Percentiles rank a stretch among this genome's conserved stretches.
Conservation (phyloP, 805 yeast genomes). For the Wickerhamiella shivajii region DNA sequence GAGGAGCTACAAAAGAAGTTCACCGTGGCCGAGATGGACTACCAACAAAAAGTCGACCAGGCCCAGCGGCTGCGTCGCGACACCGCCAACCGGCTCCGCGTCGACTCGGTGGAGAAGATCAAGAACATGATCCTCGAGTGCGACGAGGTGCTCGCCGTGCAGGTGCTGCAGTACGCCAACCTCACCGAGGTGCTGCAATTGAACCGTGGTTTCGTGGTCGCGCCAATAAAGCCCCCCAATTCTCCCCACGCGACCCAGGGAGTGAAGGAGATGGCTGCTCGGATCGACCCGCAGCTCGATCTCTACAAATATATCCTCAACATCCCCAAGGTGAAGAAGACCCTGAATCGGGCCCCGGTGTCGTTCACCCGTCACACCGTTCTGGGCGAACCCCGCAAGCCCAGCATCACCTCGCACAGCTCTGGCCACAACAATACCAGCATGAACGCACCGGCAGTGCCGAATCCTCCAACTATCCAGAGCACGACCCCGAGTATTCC, state of each 20-base stretch:
- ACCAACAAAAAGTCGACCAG: slow-evolving; percentile 56
- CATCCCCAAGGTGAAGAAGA: slow-evolving; percentile 18
- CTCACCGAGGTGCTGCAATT: slow-evolving; percentile 71
- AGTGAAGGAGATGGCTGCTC: slow-evolving; percentile 60
- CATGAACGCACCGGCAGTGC: background rate
- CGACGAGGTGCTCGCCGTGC: slow-evolving; percentile 80
- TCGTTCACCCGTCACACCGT: slow-evolving; percentile 24
- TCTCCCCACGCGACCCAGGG: slow-evolving; percentile 35
- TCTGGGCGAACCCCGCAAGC: slow-evolving; percentile 8
- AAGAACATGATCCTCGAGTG: slow-evolving; percentile 70
- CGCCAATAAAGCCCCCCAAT: slow-evolving; percentile 47
- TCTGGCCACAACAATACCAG: background rate
- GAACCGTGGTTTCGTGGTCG: slow-evolving; percentile 69
- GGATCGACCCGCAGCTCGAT: slow-evolving; percentile 73
- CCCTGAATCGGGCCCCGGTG: slow-evolving; percentile 24
- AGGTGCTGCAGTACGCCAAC: slow-evolving; percentile 76
- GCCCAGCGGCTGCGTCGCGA: slow-evolving; percentile 65
- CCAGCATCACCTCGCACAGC: background rate
- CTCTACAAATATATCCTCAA: slow-evolving; percentile 49
- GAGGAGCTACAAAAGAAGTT: slow-evolving; percentile 76
- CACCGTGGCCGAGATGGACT: slow-evolving; percentile 73
- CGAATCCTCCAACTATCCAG: background rate
- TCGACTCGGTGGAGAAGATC: slow-evolving; percentile 54
- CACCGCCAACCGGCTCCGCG: slow-evolving; percentile 59
- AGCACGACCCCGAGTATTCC: slow-evolving; percentile 8